Conservation (phyloP, 2,329 filamentous ascomycete species). For the Fusarium lyarnte region DNA sequence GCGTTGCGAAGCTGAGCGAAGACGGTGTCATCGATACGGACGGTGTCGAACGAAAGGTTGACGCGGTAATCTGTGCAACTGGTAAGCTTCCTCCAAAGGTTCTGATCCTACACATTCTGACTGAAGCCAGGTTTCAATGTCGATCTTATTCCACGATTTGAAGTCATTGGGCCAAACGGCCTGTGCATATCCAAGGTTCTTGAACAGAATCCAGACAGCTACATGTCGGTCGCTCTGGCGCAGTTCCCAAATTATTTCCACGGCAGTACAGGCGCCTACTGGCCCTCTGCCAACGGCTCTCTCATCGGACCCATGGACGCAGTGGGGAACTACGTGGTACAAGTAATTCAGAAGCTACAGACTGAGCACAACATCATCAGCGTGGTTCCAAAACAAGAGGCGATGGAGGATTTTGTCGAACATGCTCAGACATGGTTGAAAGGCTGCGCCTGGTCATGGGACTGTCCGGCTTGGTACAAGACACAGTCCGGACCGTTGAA, state of each 20-base stretch:
- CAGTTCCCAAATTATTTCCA: neutral
- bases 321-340: neutral
- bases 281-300: neutral
- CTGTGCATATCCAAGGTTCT: neutral
- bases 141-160: neutral
- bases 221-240: neutral
- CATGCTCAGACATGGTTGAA: neutral
- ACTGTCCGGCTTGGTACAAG: neutral
- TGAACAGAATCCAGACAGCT: neutral
- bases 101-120: accelerated
- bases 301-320: neutral
- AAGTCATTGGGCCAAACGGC: neutral
- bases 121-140: neutral
- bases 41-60: neutral
- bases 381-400: neutral
- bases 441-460: neutral
- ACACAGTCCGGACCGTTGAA: neutral
- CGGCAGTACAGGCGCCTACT: neutral
- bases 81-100: accelerated
- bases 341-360: neutral
- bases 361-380: neutral
- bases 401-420: neutral
- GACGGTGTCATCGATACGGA: neutral
- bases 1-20: accelerated
- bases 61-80: neutral